These are phyloP conservation scores for Sanghuangporus baumii DNA, from an alignment of 1,284 basidiomycete genomes.

Conservation along the genomic window DNA sequence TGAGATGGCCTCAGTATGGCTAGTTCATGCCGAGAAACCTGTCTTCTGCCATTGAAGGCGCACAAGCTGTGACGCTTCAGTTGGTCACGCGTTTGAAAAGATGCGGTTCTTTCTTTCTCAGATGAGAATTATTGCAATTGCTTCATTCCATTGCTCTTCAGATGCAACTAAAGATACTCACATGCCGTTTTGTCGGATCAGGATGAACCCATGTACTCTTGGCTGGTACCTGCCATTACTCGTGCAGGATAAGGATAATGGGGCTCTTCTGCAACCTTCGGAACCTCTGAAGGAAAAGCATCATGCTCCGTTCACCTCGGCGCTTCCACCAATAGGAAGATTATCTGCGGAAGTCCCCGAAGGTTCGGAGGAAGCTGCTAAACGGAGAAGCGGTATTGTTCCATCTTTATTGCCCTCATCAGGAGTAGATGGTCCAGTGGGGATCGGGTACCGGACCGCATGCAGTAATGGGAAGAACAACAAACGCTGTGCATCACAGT, in stretches of 20 bases:
- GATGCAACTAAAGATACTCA: conserved; percentile 8
- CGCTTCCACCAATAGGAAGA: not conserved
- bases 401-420: conserved; percentile 4
- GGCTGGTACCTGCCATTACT: conserved; percentile 90
- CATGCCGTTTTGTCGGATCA: conserved; percentile 26
- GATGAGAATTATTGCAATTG: conserved; percentile 10
- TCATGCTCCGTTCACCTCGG: conserved; percentile 5
- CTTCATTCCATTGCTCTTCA: not conserved
- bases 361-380: conserved; percentile 2
- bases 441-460: not conserved
- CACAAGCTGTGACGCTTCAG: not conserved
- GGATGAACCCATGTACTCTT: conserved; percentile 94
- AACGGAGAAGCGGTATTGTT: conserved; percentile 5
- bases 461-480: conserved; percentile 18
- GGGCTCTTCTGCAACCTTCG: conserved; percentile 55
- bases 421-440: not conserved
- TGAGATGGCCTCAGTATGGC: not conserved
- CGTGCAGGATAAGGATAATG: conserved; percentile 52
- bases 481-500: conserved; percentile 33
- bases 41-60: not conserved
- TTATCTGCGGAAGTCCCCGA: not conserved
- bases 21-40: not conserved
- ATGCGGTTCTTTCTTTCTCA: conserved; percentile 1
- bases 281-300: conserved; percentile 28
- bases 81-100: not conserved